Conservation (phyloP, 2,329 filamentous ascomycete species). For the Talaromyces islandicus region DNA sequence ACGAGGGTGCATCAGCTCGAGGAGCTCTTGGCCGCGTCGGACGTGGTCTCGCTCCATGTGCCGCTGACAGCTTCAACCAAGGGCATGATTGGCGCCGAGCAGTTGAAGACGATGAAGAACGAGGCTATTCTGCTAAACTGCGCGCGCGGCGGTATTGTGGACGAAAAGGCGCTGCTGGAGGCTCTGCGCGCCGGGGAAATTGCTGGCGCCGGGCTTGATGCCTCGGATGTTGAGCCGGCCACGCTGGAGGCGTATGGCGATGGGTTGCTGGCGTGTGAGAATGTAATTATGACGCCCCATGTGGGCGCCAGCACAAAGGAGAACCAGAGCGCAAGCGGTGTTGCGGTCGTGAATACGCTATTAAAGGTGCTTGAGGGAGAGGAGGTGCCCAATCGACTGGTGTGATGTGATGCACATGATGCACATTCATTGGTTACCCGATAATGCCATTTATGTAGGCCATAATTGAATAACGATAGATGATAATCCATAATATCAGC, state of each 20-base stretch:
- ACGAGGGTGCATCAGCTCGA: constrained; percentile 15
- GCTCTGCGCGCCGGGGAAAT: constrained; percentile 24
- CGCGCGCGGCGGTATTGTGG: constrained; percentile 30
- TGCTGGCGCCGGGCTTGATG: constrained; percentile 32
- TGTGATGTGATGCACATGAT: background rate
- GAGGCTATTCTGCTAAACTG: constrained; percentile 31
- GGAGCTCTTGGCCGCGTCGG: constrained; percentile 23
- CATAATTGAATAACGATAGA: background rate
- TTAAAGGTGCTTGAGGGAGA: constrained; percentile 19
- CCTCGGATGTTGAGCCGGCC: constrained; percentile 30
- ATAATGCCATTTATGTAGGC: background rate
- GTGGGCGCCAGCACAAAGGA: constrained; percentile 38
- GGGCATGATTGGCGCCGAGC: constrained; percentile 22
- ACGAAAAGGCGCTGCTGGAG: constrained; percentile 24
- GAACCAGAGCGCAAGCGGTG: constrained; percentile 19
- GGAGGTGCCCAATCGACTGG: background rate
- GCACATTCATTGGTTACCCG: no score
- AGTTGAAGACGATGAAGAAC: constrained; percentile 28
- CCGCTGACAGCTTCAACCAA: constrained; percentile 24
- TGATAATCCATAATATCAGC: background rate
- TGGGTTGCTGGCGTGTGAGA: constrained; percentile 18
- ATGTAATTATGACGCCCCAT: constrained; percentile 36
- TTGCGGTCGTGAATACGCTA: constrained; percentile 20
- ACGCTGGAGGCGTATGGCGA: constrained; percentile 25
- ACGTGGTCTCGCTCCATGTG: constrained; percentile 31